Conservation (phyloP, 106 monocot species). For the Apostasia shenzhenica region DNA sequence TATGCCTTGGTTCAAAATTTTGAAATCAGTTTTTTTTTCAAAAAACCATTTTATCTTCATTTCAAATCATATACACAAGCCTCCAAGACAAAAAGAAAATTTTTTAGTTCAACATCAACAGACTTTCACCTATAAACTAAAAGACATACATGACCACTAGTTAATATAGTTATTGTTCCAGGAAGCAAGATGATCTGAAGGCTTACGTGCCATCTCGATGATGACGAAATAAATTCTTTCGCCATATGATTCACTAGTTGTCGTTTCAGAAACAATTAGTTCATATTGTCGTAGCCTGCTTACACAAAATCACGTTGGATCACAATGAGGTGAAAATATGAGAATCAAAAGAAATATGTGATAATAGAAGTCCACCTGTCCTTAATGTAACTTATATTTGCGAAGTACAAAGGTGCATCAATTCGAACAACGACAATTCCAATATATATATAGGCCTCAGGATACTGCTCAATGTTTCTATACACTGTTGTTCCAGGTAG, state of each 20-base stretch:
- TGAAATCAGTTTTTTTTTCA: too few species aligned
- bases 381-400: slow-evolving; percentile 95
- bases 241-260: slow-evolving; percentile 65
- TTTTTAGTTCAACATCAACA: too few species aligned
- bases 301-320: slow-evolving; percentile 7
- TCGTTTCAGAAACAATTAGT: slow-evolving; percentile 36
- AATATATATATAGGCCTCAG: slow-evolving; percentile 89
- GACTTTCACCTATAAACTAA: too few species aligned
- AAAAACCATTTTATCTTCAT: too few species aligned
- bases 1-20: too few species aligned
- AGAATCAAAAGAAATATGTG: background rate
- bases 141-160: too few species aligned
- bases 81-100: too few species aligned
- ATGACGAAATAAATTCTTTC: slow-evolving; percentile 82
- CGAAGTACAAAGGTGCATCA: slow-evolving; percentile 98
- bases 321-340: background rate
- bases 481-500: slow-evolving; percentile 98
- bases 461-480: slow-evolving; percentile 82
- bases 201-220: slow-evolving; percentile 98
- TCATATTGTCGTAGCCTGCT: slow-evolving; percentile 89
- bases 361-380: slow-evolving; percentile 50
- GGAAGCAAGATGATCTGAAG: background rate
- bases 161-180: too few species aligned
- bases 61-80: too few species aligned
- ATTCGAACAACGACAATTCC: slow-evolving; percentile 91